Evolutionary conservation across 306 rosid genomes (phyloP), one percentile per base, ranked within the genome.

Genomic region (Vigna hirtella): DNA sequence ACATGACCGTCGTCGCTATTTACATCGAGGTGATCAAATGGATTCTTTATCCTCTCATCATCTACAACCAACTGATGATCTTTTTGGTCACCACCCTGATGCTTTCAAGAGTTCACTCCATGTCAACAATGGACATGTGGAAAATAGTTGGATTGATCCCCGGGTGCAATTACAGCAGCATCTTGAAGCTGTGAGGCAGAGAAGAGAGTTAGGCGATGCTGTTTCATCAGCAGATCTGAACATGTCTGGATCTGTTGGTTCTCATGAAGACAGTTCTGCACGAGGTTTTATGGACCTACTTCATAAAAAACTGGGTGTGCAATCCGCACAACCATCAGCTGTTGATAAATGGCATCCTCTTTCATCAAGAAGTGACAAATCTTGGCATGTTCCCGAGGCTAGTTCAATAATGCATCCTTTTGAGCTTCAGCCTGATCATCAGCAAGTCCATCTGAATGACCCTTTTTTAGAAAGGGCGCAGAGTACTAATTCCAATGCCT

Each of bases 371-470:
- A 81, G 74, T 64, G 92, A 84, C 73, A 80, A 73, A 51, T 68
- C 84, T 68, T 83, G 84, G 84, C 86, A 69, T 67, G 77, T 38
- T 38, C 82, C 89, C 4, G 91, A 81, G 43, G 78, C 86, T 72
- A 77, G 81, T 43, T 81, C 87, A 45, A 59, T 64, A 61, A 77
- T 80, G 66, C 86, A 77, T 83, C 89, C 86, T 50, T 88, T 83
- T 77, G 89, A 83, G 81, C 81, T 70, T 70, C 86, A 77, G 6
- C 83, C 68, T n/a, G 94, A 88, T 73, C 89, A 88, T 73, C 89
- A 86, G 76, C 86, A 81, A 43, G 70, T 82, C 52, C 85, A 67
- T 81, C 32, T 73, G 73, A 88, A 72, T 24, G 87, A 88, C 73
- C 63, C 82, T 14, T 83, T 79, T 70, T 66, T 62, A 7, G 88